Evolutionary conservation across 2,329 filamentous ascomycete genomes (phyloP), one percentile per base, ranked within the genome.

Genomic region (Clarireedia homoeocarpa): DNA sequence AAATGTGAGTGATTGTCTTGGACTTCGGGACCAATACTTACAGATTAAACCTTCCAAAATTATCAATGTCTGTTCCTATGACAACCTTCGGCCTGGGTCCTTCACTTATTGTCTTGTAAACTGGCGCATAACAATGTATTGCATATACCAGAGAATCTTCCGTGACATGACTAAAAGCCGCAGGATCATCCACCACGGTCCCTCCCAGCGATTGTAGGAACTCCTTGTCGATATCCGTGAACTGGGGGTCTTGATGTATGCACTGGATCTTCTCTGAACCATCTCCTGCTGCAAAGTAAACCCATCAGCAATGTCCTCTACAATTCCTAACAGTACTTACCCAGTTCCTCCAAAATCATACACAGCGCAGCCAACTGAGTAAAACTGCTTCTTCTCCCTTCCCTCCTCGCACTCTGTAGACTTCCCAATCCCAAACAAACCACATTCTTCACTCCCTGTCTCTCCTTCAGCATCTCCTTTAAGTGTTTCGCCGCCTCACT

Each of bases 371-470:
- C 67, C 49, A 70, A 58, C 52, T 70, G 69, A 1, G 63, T 67
- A 47, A 62, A 61, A 49, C 61, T 67, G 14, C 58, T 57, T 38
- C 62, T 65, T 38, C 67, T 61, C 2, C 63, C 65, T 30, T 70
- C 65, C 26, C 63, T 62, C 45, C 65, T 60, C 5, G 60, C 61
- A 54, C 57, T 63, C 53, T 69, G 66, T 30, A 70, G 45, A 61
- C 65, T 68, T 5, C 68, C 69, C 53, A 70, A 20, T 0, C 69
- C 69, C 27, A 70, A 58, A 12, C 63, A 57, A 14, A 70, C 65
- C 5, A 68, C 58, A 55, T 63, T 66, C 6, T 59, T 58, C n/a
- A 47, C 61, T 10, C 51, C 53, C 12, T 48, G 47, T 15, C 57
- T 44, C 9, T 53, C 58, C 34, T 51, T 58, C 10, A 62, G 14